These are phyloP conservation scores for Lactarius deliciosus DNA, from an alignment of 768 basidiomycete genomes.

Conservation along the genomic window DNA sequence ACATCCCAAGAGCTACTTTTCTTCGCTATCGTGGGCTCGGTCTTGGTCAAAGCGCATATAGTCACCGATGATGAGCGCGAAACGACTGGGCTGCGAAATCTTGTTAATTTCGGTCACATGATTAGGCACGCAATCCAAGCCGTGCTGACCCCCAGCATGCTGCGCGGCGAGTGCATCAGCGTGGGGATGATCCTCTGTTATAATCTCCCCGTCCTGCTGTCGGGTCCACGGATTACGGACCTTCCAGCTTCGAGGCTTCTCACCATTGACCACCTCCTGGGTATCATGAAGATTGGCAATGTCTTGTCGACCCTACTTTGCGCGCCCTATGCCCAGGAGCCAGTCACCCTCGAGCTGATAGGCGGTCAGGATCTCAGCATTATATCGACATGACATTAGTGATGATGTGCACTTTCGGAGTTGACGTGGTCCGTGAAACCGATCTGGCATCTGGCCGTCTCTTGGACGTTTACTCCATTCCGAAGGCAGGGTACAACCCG, in stretches of 20 bases:
- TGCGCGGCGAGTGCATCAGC: constrained; percentile 95
- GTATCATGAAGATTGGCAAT: constrained; percentile 90
- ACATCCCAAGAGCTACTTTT: constrained; percentile 79
- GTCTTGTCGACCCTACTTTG: constrained; percentile 96
- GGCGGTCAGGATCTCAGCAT: constrained; percentile 94
- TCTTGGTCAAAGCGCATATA: constrained; percentile 94
- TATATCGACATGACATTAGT: constrained; percentile 99
- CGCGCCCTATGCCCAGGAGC: constrained; percentile 85
- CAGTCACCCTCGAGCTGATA: constrained; percentile 85
- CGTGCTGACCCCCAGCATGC: constrained; percentile 85
- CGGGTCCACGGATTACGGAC: constrained; percentile 73
- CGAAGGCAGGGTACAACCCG: constrained; percentile 81
- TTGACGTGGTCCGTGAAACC: constrained; percentile 64
- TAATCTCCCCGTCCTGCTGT: constrained; percentile 81
- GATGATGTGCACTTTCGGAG: constrained; percentile 95
- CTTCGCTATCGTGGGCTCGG: constrained; percentile 88
- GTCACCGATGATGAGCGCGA: constrained; percentile 97
- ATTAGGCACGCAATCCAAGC: constrained; percentile 99
- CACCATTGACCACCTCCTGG: constrained; percentile 77
- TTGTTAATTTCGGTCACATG: constrained; percentile 98
- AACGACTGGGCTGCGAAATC: constrained; percentile 86
- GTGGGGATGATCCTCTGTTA: constrained; percentile 96
- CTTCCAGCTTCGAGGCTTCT: constrained; percentile 71
- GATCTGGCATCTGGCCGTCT: constrained; percentile 59
- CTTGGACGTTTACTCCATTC: constrained; percentile 86